Percentiles rank a stretch among this genome's conserved stretches.
phyloP scores from a whole-genome alignment of 2,329 filamentous ascomycete genomes.

The Tolypocladium sp. region DNA sequence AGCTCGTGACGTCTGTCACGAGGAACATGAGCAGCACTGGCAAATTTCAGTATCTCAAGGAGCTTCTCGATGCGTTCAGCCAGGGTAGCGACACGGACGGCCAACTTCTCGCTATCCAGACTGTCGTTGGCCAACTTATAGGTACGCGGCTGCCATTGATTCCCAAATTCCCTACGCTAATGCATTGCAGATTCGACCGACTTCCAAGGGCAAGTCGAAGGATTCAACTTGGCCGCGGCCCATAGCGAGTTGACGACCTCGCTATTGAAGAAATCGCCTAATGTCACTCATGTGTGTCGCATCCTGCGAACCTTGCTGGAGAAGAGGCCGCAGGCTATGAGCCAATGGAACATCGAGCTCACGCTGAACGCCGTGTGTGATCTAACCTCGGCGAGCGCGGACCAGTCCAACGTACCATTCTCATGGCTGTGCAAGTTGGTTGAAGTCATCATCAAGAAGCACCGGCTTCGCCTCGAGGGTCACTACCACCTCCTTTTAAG shows the following conservation, averaged over 20 bases:
- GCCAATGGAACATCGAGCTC: conserved; percentile 49
- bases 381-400: conserved; percentile 18
- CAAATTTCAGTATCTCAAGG: conserved; percentile 28
- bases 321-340: conserved; percentile 38
- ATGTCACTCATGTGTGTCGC: conserved; percentile 29
- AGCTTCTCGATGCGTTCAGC: conserved; percentile 23
- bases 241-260: conserved; percentile 31
- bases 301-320: conserved; percentile 38
- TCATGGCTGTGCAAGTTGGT: conserved; percentile 42
- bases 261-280: conserved; percentile 20
- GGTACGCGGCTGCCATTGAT: conserved; percentile 15
- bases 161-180: conserved; percentile 6
- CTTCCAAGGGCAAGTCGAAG: conserved; percentile 13
- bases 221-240: conserved; percentile 28
- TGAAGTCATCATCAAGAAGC: conserved; percentile 47
- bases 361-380: conserved; percentile 37
- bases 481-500: conserved; percentile 51
- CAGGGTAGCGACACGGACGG: conserved; percentile 22
- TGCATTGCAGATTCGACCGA: conserved; percentile 17
- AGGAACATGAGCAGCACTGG: conserved; percentile 18
- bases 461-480: conserved; percentile 51
- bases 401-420: conserved; percentile 28
- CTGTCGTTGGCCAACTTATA: conserved; percentile 29
- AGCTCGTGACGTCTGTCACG: conserved; percentile 21
- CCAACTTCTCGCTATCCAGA: conserved; percentile 34